These are phyloP conservation scores for Gnaphalium uliginosum DNA, from an alignment of 129 eudicot genomes.

Conservation along the genomic window DNA sequence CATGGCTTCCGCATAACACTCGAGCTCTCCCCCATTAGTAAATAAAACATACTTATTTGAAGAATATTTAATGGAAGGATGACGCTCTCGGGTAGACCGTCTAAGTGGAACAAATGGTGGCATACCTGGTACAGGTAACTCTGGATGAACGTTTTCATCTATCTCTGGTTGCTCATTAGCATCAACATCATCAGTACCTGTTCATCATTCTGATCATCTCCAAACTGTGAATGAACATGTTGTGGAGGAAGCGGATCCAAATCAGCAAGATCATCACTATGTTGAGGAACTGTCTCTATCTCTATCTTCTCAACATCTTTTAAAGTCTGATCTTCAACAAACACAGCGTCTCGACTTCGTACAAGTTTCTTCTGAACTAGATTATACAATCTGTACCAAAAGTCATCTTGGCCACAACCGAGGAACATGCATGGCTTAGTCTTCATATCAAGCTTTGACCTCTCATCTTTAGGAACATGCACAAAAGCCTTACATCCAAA, in stretches of 20 bases:
- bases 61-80: not conserved
- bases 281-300: too few species aligned
- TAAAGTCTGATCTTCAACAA: too few species aligned
- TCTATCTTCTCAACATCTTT: too few species aligned
- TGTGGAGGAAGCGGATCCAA: too few species aligned
- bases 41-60: too few species aligned
- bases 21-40: too few species aligned
- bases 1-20: too few species aligned
- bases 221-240: too few species aligned
- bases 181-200: too few species aligned
- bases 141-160: not conserved
- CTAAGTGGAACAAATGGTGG: not conserved
- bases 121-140: not conserved
- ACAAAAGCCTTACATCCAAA: not conserved
- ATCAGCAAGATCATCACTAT: too few species aligned
- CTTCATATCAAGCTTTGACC: not conserved
- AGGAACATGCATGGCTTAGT: not conserved
- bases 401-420: not conserved
- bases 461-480: not conserved
- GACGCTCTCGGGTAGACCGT: not conserved
- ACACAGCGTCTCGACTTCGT: too few species aligned
- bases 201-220: too few species aligned
- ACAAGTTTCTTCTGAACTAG: conserved; percentile 14
- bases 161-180: not conserved
- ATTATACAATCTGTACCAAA: conserved; percentile 26